These are phyloP conservation scores for Pythium coloratum DNA, from an alignment of 352 stramenopile species.

Conservation along the genomic window DNA sequence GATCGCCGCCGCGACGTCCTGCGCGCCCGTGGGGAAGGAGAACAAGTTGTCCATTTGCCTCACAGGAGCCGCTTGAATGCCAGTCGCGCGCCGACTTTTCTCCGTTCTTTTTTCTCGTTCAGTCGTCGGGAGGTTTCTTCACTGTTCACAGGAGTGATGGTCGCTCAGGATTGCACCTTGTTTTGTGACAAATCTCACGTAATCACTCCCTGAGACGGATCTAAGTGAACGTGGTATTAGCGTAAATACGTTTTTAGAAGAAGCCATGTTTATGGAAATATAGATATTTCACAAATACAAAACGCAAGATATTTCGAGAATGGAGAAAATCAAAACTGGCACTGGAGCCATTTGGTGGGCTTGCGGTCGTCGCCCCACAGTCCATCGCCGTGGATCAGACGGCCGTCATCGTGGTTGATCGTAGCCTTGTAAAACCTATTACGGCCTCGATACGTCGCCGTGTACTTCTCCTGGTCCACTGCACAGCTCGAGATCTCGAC, in stretches of 20 bases:
- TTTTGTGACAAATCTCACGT: constrained; percentile 12
- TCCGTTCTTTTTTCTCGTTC: constrained; percentile 1
- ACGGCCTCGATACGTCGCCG: constrained; percentile 20
- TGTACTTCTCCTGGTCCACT: constrained; percentile 13
- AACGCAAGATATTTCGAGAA: not conserved
- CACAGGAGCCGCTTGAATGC: too few species aligned
- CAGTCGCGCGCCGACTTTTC: not conserved
- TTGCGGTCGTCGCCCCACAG: constrained; percentile 26
- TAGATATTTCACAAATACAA: too few species aligned
- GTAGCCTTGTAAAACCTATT: constrained; percentile 32
- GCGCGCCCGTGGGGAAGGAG: constrained; percentile 24
- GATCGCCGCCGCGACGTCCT: not conserved
- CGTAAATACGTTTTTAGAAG: not conserved
- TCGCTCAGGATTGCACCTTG: constrained; percentile 8
- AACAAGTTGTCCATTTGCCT: constrained; percentile 29
- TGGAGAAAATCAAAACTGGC: constrained; percentile 18
- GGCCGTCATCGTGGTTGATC: constrained; percentile 38
- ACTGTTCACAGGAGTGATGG: constrained; percentile 22
- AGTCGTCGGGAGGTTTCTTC: constrained; percentile 23
- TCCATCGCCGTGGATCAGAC: constrained; percentile 29
- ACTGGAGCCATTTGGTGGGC: constrained; percentile 32
- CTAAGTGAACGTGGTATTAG: not conserved
- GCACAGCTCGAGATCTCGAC: constrained; percentile 41
- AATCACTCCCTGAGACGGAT: not conserved
- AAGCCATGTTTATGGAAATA: too few species aligned